Evolutionary conservation across 441 rosid genomes (phyloP), one percentile per base, ranked within the genome.

Genomic region (Jatropha multifida): DNA sequence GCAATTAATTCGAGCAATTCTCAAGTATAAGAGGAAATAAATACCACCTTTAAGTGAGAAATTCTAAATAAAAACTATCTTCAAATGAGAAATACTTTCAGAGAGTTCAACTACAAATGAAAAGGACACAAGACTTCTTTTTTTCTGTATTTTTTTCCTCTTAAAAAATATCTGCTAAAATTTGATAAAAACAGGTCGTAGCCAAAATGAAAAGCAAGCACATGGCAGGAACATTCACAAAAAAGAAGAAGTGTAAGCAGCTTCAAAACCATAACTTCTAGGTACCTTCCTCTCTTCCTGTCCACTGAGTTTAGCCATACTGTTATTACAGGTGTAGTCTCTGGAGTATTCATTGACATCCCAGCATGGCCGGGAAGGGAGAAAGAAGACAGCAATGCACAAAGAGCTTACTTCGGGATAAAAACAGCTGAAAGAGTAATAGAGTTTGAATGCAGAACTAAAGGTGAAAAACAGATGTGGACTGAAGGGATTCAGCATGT

Each of bases 171-270:
- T 26, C 32, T 15, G 14, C 64, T 77, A 13, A 73, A 49, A 68
- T 18, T 63, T 55, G 62, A 72, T 58, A 52, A 59, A 69, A 74
- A 74, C 86, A 92, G 99, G 98, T 91, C 76, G 90, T 92, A 78
- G 92, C 86, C 37, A 93, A 91, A 83, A 79, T 93, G 91, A 95
- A 95, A 84, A 95, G 98, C 86, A 95, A 88, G 84, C 91, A 90
- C 80, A 92, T 95, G 79, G 98, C 87, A 75, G 97, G 99, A 76
- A 86, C 99, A 75, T 93, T 90, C 85, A 90, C 94, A 38, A 95
- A 93, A 80, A 92, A 88, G 72, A 93, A 90, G 84, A 94, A 91
- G 68, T 85, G 99, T 95, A 87, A 88, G 94, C 82, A 75, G 11
- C 70, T 81, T 76, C 65, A 60, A 65, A 66, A 74, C 59, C 52